A percentile compares a stretch with the other conserved stretches of the same genome.
Evolutionary conservation across 2,329 filamentous ascomycete species (phyloP).

Genomic region (Knufia petricola): DNA sequence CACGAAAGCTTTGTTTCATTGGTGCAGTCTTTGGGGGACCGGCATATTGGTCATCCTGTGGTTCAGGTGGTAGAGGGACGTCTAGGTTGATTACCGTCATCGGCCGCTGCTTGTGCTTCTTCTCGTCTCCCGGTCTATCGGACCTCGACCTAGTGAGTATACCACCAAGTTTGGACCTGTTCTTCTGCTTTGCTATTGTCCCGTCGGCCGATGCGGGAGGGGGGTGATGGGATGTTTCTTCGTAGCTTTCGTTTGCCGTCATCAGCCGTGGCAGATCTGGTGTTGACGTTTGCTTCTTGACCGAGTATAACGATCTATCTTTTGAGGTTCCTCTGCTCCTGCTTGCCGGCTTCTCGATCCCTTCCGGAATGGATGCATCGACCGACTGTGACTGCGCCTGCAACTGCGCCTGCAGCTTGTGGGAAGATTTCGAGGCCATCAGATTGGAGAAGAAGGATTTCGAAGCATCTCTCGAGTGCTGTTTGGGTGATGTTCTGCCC

Average conservation of each 20-base stretch:
- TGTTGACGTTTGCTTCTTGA: slow-evolving; percentile 33
- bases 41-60: slow-evolving; percentile 13
- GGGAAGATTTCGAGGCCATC: slow-evolving; percentile 38
- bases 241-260: slow-evolving; percentile 18
- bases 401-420: slow-evolving; percentile 26
- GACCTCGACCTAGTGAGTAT: slow-evolving; percentile 37
- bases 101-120: slow-evolving; percentile 12
- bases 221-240: slow-evolving; percentile 6
- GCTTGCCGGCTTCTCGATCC: slow-evolving; percentile 18
- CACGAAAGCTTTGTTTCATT: slow-evolving; percentile 42
- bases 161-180: slow-evolving; percentile 36
- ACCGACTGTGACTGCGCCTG: slow-evolving; percentile 26
- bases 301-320: slow-evolving; percentile 31
- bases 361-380: slow-evolving; percentile 30
- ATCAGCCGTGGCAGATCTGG: slow-evolving; percentile 31
- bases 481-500: slow-evolving; percentile 25
- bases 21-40: slow-evolving; percentile 50
- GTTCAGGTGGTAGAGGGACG: slow-evolving; percentile 2
- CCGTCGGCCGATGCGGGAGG: slow-evolving; percentile 9
- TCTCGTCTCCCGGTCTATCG: slow-evolving; percentile 33
- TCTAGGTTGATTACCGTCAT: slow-evolving; percentile 18
- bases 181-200: slow-evolving; percentile 25
- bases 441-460: slow-evolving; percentile 39
- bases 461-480: slow-evolving; percentile 36
- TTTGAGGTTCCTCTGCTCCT: slow-evolving; percentile 35